phyloP scores from a whole-genome alignment of 2,329 filamentous ascomycete species.

The Thielaviopsis populi region DNA sequence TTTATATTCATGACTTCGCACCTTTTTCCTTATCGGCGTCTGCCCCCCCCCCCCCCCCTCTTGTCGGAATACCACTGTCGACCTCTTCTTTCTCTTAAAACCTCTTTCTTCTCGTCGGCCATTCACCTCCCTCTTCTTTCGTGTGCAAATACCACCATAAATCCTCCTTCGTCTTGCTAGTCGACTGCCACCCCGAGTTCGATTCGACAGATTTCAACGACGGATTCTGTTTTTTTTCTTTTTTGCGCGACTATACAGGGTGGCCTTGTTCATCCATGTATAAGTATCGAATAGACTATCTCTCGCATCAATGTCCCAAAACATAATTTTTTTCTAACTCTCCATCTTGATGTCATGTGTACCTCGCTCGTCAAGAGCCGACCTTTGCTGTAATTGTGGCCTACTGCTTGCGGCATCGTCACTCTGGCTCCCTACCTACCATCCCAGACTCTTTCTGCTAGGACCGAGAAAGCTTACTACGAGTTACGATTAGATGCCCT shows the following conservation, averaged over 20 bases:
- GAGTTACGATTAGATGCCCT: not conserved
- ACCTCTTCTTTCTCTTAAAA: not conserved
- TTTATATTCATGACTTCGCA: conserved; percentile 8
- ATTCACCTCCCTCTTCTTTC: not conserved
- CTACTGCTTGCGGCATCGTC: not conserved
- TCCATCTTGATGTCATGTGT: not conserved
- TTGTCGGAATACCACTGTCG: conserved; percentile 1
- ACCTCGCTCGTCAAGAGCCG: not conserved
- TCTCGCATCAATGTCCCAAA: conserved; percentile 8
- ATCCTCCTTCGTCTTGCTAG: conserved; percentile 2
- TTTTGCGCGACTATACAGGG: conserved; percentile 6
- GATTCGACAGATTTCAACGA: conserved; percentile 8
- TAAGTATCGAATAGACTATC: conserved; percentile 12
- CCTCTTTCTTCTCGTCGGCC: not conserved
- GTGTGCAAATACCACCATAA: conserved; percentile 12
- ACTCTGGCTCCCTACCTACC: not conserved
- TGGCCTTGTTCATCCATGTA: not conserved
- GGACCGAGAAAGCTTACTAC: not conserved
- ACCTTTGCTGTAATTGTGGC: not conserved
- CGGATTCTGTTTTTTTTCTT: conserved; percentile 9
- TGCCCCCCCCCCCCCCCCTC: too few relatives aligned
- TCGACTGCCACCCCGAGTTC: conserved; percentile 5
- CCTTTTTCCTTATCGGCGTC: not conserved
- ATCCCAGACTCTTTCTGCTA: not conserved
- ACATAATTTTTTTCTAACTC: not conserved